Base-by-base conservation (phyloP, 2,329 filamentous ascomycete species). In the Plenodomus tracheiphilus region DNA sequence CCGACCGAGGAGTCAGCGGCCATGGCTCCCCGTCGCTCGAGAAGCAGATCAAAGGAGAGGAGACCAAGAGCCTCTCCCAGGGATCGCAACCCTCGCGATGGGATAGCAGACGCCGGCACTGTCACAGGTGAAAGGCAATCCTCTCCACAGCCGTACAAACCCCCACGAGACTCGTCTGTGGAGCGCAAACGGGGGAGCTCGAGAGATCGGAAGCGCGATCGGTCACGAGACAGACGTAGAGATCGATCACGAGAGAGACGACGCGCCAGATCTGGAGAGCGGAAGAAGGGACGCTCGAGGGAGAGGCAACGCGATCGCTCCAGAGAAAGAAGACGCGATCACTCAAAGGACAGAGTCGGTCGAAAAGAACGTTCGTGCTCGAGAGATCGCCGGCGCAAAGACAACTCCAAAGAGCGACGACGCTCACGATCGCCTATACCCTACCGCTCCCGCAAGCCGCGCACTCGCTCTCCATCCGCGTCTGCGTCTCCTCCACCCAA, bases 401-500 rank as follows among this genome's bases (percentile, higher is more conserved):
- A 63, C 46, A 50, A 40, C 35, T 47, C 54, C 18, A 53, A 42
- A 28, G 50, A 58, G 13, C 47, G 47, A 36, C 54, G 52, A 28
- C 59, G 58, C 41, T 64, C 63, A 20, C 60, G 55, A 49, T 69
- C 65, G 13, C 64, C 63, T 16, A 51, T 58, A n/a, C 58, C 59
- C 19, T 48, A 56, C 32, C 62, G 62, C 41, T 56, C 56, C 37
- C 56, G 54, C 41, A 64, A 58, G 36, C 62, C 56, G 36, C 67
- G 56, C 39, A 51, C 57, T 18, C 59, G 50, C 46, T 70, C 67
- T 18, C 58, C 55, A 8, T 64, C 62, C n/a, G 50, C 50, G 16
- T 66, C 66, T 1, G 48, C 51, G 8, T 65, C 63, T 16, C 65
- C 64, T 19, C 55, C 62, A 18, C 64, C 64, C 13, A 76, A 73